Percentiles rank a stretch among this genome's conserved stretches.
Evolutionary conservation across 2,329 filamentous ascomycete genomes (phyloP).

Genomic region (Helotiales sp.): DNA sequence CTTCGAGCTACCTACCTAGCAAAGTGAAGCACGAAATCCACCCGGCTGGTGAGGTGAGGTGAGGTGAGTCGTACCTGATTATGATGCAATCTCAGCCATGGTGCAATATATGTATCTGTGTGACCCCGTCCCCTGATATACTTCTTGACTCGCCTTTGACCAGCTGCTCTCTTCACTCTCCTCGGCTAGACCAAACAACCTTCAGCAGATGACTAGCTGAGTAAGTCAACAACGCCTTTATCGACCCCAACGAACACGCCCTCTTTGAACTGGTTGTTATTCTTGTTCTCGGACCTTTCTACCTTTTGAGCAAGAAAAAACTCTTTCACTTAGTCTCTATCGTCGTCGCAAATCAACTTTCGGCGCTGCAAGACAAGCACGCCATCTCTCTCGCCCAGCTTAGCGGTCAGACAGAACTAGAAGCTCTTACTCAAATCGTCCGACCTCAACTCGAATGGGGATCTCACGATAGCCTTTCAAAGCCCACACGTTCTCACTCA

Average conservation of each 20-base stretch:
- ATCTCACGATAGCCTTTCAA: constrained; percentile 8
- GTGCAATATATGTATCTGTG: neutral
- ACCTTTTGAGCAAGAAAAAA: neutral
- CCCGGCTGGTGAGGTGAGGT: constrained; percentile 3
- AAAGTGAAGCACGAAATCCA: constrained; percentile 3
- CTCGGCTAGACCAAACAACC: neutral
- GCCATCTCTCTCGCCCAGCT: constrained; percentile 2
- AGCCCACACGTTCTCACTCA: neutral
- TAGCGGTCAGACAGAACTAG: neutral
- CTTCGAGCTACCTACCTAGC: too few relatives aligned
- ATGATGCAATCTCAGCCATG: constrained; percentile 1
- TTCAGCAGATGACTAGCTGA: neutral
- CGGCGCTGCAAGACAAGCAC: neutral
- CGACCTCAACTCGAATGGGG: neutral
- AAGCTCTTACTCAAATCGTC: constrained; percentile 3
- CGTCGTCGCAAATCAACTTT: neutral
- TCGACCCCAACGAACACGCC: neutral
- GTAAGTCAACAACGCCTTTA: neutral
- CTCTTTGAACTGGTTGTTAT: neutral
- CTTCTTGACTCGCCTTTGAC: neutral
- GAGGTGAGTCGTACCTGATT: constrained; percentile 4
- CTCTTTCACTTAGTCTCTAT: neutral
- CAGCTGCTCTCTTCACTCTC: neutral
- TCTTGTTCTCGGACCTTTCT: too few relatives aligned
- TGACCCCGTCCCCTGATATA: neutral